Percentiles rank a stretch among this genome's conserved stretches.
Conservation (phyloP, 768 basidiomycete species). For the Podaxis sp. region DNA sequence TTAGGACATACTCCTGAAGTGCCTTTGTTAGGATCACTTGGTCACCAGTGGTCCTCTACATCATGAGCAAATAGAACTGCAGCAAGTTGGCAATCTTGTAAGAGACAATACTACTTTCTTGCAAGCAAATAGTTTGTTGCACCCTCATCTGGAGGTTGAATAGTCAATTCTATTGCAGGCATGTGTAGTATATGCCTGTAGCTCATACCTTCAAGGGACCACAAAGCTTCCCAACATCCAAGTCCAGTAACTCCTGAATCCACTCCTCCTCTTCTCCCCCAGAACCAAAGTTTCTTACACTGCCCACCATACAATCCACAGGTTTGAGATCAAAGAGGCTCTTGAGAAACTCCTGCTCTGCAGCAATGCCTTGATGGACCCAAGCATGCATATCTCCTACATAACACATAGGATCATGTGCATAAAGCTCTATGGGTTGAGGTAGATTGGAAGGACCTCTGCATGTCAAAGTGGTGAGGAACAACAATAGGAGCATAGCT, state of each 20-base stretch:
- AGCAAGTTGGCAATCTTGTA: conserved; percentile 95
- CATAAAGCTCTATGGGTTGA: conserved; percentile 94
- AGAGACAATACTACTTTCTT: conserved; percentile 89
- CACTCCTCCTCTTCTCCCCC: conserved; percentile 64
- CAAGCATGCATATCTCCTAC: conserved; percentile 98
- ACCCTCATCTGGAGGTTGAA: conserved; percentile 63
- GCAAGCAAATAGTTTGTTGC: conserved; percentile 90
- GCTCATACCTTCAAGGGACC: conserved; percentile 76
- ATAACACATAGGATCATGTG: conserved; percentile 95
- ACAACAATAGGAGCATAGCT: conserved; percentile 72
- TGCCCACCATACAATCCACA: conserved; percentile 74
- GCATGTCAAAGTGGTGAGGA: conserved; percentile 84
- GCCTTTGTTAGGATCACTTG: conserved; percentile 74
- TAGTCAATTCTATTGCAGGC: not conserved
- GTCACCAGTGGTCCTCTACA: conserved; percentile 90
- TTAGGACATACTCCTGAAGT: conserved; percentile 66
- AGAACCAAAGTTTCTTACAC: conserved; percentile 49
- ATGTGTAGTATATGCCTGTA: not conserved
- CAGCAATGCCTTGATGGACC: conserved; percentile 95
- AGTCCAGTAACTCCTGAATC: conserved; percentile 79
- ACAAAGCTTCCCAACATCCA: conserved; percentile 80
- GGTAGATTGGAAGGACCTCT: conserved; percentile 85
- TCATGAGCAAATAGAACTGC: conserved; percentile 91
- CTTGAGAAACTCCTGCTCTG: conserved; percentile 93
- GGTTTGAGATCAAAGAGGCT: conserved; percentile 71